phyloP scores from a whole-genome alignment of 1,284 basidiomycete genomes.

The Trichosporon faecale region DNA sequence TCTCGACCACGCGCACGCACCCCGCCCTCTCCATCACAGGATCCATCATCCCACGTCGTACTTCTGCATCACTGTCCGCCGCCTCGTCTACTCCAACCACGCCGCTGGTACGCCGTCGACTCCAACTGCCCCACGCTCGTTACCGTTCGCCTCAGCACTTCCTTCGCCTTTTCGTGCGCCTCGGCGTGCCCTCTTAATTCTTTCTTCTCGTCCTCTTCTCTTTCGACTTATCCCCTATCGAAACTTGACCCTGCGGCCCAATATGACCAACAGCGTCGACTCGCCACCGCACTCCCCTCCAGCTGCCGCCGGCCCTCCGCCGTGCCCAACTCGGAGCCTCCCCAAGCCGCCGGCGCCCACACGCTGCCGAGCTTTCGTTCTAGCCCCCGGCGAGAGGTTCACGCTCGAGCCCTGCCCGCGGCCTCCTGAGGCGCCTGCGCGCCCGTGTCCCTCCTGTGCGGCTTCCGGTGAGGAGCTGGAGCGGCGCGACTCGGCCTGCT shows the following conservation, averaged over 20 bases:
- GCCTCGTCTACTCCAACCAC: background rate
- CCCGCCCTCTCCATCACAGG: background rate
- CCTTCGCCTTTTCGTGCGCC: background rate
- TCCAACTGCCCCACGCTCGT: background rate
- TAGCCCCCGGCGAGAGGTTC: background rate
- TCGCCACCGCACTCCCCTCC: background rate
- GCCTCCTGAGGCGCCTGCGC: background rate
- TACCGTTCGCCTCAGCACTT: background rate
- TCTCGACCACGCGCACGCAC: background rate
- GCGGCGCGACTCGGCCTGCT: slow-evolving; percentile 13
- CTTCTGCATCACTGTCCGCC: background rate
- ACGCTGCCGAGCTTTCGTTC: background rate
- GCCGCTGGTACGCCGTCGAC: background rate
- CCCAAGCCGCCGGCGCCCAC: background rate
- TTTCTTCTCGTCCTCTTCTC: background rate
- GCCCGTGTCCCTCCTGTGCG: background rate
- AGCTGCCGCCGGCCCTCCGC: background rate
- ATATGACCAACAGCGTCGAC: background rate
- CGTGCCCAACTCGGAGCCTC: background rate
- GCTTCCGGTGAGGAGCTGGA: background rate
- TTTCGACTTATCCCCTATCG: background rate
- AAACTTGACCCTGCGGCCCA: background rate
- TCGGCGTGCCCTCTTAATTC: background rate
- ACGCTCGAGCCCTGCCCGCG: background rate
- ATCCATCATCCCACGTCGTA: background rate